Evolutionary conservation across 2,329 filamentous ascomycete genomes (phyloP).

Genomic region (Colletotrichum destructivum): DNA sequence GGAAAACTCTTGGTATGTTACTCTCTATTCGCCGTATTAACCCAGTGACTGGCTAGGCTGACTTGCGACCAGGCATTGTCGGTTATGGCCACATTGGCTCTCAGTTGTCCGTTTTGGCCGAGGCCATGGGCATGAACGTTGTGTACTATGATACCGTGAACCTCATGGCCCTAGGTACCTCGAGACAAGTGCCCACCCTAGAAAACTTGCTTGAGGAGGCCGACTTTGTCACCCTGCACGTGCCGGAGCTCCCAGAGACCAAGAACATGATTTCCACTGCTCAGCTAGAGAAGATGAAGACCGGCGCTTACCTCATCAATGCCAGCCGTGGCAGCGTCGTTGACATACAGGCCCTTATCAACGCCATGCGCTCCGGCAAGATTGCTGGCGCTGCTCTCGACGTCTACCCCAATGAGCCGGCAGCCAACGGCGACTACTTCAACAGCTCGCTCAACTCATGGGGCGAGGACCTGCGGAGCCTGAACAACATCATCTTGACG

Average conservation of each 20-base stretch:
- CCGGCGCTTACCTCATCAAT: conserved; percentile 94
- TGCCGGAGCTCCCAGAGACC: conserved; percentile 93
- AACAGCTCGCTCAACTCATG: conserved; percentile 85
- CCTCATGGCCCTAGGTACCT: conserved; percentile 93
- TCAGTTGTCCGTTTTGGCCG: conserved; percentile 93
- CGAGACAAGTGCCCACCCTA: conserved; percentile 85
- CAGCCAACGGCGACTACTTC: conserved; percentile 96
- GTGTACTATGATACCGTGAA: conserved; percentile 97
- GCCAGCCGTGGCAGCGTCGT: conserved; percentile 94
- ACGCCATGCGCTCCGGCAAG: conserved; percentile 88
- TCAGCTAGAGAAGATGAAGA: conserved; percentile 91
- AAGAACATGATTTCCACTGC: conserved; percentile 88
- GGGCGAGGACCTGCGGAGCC: conserved; percentile 85
- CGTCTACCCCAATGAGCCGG: conserved; percentile 95
- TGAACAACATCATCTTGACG: conserved; percentile 95
- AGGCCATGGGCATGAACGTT: conserved; percentile 98
- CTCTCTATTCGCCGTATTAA: not conserved
- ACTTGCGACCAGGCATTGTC: conserved; percentile 77
- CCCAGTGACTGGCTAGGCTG: conserved; percentile 19
- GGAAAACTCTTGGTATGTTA: conserved; percentile 87
- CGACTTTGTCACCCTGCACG: conserved; percentile 95
- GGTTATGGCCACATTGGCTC: conserved; percentile 98
- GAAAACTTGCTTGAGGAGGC: conserved; percentile 82
- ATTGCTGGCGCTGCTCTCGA: conserved; percentile 96
- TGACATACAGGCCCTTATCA: conserved; percentile 91